phyloP scores from a whole-genome alignment of 805 yeast species.

The Metschnikowia colocasiae region DNA sequence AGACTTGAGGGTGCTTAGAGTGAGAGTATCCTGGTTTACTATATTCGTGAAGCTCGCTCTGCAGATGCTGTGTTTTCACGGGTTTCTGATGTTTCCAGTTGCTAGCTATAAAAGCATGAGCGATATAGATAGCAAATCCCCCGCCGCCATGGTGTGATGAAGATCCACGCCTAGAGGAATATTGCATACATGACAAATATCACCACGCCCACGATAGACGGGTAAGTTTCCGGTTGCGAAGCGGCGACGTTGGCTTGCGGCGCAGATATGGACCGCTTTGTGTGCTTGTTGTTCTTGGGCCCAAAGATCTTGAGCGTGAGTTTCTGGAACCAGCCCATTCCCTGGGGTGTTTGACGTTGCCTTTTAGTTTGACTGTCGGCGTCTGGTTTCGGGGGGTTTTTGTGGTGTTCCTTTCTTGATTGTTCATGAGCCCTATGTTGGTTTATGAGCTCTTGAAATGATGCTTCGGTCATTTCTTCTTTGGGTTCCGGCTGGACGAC shows the following conservation, averaged over 20 bases:
- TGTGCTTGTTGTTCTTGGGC: not conserved
- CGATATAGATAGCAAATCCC: not conserved
- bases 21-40: not conserved
- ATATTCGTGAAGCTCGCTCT: not conserved
- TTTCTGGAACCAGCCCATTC: conserved; percentile 1
- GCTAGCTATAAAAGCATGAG: not conserved
- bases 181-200: conserved; percentile 10
- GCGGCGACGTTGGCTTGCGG: conserved; percentile 6
- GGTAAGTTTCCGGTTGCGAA: conserved; percentile 6
- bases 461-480: not conserved
- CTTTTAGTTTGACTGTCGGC: not conserved
- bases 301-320: conserved; percentile 6
- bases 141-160: not conserved
- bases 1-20: conserved; percentile 7
- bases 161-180: conserved; percentile 1
- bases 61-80: not conserved
- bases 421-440: not conserved
- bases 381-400: not conserved
- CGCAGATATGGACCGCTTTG: not conserved
- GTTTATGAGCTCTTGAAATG: not conserved
- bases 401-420: not conserved
- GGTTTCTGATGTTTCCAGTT: not conserved
- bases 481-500: not conserved
- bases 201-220: conserved; percentile 14
- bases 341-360: not conserved